phyloP scores from a whole-genome alignment of 1,284 basidiomycete species.

The Bjerkandera adusta region DNA sequence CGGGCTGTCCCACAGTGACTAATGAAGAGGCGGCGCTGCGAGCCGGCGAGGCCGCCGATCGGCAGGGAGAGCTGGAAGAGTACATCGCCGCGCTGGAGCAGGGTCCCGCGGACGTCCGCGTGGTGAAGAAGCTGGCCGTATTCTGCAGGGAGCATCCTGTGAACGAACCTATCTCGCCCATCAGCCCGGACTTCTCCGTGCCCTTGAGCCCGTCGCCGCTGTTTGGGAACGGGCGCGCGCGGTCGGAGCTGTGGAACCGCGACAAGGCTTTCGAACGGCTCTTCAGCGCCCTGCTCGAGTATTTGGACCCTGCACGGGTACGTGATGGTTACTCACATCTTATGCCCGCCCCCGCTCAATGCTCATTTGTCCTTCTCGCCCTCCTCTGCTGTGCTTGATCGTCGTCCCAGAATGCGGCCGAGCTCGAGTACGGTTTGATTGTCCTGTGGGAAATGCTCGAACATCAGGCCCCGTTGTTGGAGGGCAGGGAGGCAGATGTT shows the following conservation, averaged over 20 bases:
- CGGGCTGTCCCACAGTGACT: conserved; percentile 40
- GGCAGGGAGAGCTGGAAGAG: conserved; percentile 46
- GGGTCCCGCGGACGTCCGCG: conserved; percentile 45
- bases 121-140: conserved; percentile 59
- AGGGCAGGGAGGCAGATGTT: conserved; percentile 70
- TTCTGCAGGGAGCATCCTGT: conserved; percentile 61
- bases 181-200: conserved; percentile 49
- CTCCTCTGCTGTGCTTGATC: conserved; percentile 15
- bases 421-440: conserved; percentile 71
- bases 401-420: conserved; percentile 49
- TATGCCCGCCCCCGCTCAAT: not conserved
- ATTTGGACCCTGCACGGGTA: conserved; percentile 59
- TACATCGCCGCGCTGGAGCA: conserved; percentile 53
- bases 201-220: conserved; percentile 28
- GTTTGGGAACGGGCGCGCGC: conserved; percentile 34
- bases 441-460: conserved; percentile 75
- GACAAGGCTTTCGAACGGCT: conserved; percentile 64
- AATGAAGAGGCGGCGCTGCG: conserved; percentile 44
- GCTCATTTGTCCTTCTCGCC: not conserved
- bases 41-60: conserved; percentile 35
- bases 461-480: conserved; percentile 61
- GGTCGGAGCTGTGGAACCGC: conserved; percentile 61
- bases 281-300: conserved; percentile 59
- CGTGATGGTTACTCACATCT: conserved; percentile 15
- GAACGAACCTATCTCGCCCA: conserved; percentile 37